Base-by-base conservation (phyloP, 2,329 filamentous ascomycete genomes). In the Aspergillus fumigatiaffinis region DNA sequence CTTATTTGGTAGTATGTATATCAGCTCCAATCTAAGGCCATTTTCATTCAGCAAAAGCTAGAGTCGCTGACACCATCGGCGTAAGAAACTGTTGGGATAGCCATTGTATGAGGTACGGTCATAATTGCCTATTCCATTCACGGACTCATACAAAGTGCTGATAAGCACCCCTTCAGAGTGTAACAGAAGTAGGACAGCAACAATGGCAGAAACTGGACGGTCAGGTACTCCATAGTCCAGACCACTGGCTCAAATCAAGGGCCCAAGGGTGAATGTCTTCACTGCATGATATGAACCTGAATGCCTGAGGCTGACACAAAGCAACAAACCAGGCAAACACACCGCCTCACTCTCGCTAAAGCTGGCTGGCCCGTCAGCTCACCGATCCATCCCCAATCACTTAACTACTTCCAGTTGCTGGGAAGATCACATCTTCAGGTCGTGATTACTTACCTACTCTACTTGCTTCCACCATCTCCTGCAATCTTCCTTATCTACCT, bases 341-440 rank as follows among this genome's bases (percentile, higher is more conserved):
- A 21, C 49, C 56, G 52, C 58, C 55, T 52, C 60, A 56, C 54
- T 57, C 64, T 66, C 63, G 61, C 64, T 66, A 65, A 64, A 64
- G 59, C 59, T 60, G 57, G 57, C 58, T 56, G 60, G 60, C 61
- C 42, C 63, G 59, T 65, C 65, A 65, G 60, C 60, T 67, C 65
- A 67, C 65, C 65, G 65, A 61, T 62, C 59, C 58, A 20, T 21
- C 41, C 41, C 21, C 41, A 35, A 64, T 64, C 60, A 57, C 62
- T 64, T 52, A 38, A 38, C 32, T 38, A 38, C 32, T 38, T 38
- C 32, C 32, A 38, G 61, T 63, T 62, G 59, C 62, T 61, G 62
- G 50, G 58, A 62, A 57, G 61, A 63, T 63, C 62, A 57, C 62
- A 63, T 64, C 63, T 60, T 54, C 60, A 51, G 60, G 59, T 63